Evolutionary conservation across 345 rosid genomes (phyloP).

Genomic region (Sapria himalayana): DNA sequence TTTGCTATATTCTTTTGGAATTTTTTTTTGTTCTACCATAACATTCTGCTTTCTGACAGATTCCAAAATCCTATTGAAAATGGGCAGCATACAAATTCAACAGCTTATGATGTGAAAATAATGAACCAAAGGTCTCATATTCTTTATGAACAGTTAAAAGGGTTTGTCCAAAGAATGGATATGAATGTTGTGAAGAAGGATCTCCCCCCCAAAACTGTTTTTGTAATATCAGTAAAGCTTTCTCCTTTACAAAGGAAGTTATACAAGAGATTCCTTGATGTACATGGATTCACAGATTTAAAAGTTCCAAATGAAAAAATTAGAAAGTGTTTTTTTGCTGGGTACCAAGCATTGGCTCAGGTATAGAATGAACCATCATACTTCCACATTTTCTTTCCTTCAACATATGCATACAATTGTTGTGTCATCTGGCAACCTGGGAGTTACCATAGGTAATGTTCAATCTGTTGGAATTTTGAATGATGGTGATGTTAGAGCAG

Average conservation of each 20-base stretch:
- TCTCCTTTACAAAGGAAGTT: constrained; percentile 76
- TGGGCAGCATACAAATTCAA: constrained; percentile 97
- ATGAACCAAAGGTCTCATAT: constrained; percentile 99
- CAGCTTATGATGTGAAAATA: constrained; percentile 80
- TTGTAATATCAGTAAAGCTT: constrained; percentile 85
- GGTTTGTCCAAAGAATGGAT: constrained; percentile 99
- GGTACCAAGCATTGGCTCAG: constrained; percentile 98
- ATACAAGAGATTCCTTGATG: constrained; percentile 84
- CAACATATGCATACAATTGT: too few species aligned
- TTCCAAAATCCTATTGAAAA: constrained; percentile 97
- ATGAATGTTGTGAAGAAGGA: constrained; percentile 93
- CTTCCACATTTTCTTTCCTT: too few species aligned
- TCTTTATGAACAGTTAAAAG: constrained; percentile 87
- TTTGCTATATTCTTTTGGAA: constrained; percentile 6
- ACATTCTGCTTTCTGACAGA: constrained; percentile 21
- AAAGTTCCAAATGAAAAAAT: constrained; percentile 40
- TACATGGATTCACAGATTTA: constrained; percentile 58
- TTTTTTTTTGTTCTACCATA: constrained; percentile 4
- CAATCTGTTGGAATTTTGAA: too few species aligned
- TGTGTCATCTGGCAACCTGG: too few species aligned
- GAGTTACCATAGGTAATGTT: background rate
- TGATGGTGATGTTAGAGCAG: too few species aligned
- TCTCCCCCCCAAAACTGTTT: constrained; percentile 96
- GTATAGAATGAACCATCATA: too few species aligned
- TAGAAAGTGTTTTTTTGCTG: constrained; percentile 85